phyloP scores from a whole-genome alignment of 495 filamentous ascomycete genomes.

The Friedmanniomyces endolithicus region DNA sequence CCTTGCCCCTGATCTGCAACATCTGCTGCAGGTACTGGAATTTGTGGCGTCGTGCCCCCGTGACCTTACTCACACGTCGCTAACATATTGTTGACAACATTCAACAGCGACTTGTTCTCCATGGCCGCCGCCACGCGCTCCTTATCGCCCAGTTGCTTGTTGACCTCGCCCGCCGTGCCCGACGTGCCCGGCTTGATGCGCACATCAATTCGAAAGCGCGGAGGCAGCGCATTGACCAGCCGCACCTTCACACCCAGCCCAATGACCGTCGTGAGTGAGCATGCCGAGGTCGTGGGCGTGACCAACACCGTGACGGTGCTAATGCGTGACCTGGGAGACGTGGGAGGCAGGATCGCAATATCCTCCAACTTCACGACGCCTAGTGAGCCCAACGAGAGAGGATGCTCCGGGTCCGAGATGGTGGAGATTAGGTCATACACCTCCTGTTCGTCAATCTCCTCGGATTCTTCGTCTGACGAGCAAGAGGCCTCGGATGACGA shows the following conservation, averaged over 20 bases:
- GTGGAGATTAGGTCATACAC: constrained; percentile 89
- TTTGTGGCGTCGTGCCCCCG: too few relatives aligned
- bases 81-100: constrained; percentile 84
- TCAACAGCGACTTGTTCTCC: constrained; percentile 83
- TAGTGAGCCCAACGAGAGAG: constrained; percentile 78
- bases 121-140: constrained; percentile 88
- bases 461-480: constrained; percentile 53
- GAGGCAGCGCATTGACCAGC: constrained; percentile 78
- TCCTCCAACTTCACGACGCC: constrained; percentile 90
- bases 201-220: constrained; percentile 86
- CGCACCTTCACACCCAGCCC: constrained; percentile 85
- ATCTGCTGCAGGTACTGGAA: background rate
- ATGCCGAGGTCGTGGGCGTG: constrained; percentile 96
- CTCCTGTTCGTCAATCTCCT: constrained; percentile 91
- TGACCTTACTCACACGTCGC: constrained; percentile 49
- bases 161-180: constrained; percentile 84
- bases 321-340: constrained; percentile 31
- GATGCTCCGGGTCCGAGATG: constrained; percentile 93
- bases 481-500: constrained; percentile 25
- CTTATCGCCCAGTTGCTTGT: constrained; percentile 92
- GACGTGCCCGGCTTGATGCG: constrained; percentile 94
- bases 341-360: constrained; percentile 53
- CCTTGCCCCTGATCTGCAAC: background rate
- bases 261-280: constrained; percentile 90
- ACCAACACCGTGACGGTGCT: constrained; percentile 56